Base-by-base conservation (phyloP, 257 asterid genomes). In the Solanum piurae region DNA sequence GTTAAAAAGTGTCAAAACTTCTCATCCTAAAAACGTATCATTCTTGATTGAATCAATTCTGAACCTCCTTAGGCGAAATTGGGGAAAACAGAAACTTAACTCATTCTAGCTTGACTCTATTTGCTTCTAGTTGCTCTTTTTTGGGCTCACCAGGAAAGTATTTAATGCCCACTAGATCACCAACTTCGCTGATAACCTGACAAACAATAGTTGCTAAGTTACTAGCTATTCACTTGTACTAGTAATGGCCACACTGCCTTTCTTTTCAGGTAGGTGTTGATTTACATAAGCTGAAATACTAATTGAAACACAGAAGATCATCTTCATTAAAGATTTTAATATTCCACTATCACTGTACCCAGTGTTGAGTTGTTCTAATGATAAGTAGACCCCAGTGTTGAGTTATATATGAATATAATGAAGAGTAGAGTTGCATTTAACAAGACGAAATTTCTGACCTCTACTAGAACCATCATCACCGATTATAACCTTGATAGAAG, bases 381-480 rank as follows among this genome's bases (percentile, higher is more conserved):
- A 40, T 40, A 2, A 9, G 12, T 40, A 40, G 44, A 40, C 44
- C 2, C 11, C 44, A 40, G 44, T 40, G 10, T 40, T 40, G 44
- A 40, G 44, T 33, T 14, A 40, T 38, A 29, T 49, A 38, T 14
- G 14, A 33, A 23, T 21, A 29, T n/a, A n/a, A 69, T 55, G 40
- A 13, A 11, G 46, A 80, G 62, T 34, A 55, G 60, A 21, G 44
- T 27, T 11, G 62, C 36, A 58, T 31, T 4, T 40, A 66, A 27
- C 29, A 66, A 7, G 68, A 34, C 16, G 86, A 46, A 77, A 42
- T 69, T 85, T 89, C 90, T 68, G 88, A 95, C 99, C 98, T 95
- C 99, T 92, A 91, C 93, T 93, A 89, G 98, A 93, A 88, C 98
- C 98, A 89, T 96, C 98, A 89, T 96, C 98, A 89, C 99, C 98